Conservation (phyloP, 1,284 basidiomycete genomes). For the Sanguinoderma infundibulare region DNA sequence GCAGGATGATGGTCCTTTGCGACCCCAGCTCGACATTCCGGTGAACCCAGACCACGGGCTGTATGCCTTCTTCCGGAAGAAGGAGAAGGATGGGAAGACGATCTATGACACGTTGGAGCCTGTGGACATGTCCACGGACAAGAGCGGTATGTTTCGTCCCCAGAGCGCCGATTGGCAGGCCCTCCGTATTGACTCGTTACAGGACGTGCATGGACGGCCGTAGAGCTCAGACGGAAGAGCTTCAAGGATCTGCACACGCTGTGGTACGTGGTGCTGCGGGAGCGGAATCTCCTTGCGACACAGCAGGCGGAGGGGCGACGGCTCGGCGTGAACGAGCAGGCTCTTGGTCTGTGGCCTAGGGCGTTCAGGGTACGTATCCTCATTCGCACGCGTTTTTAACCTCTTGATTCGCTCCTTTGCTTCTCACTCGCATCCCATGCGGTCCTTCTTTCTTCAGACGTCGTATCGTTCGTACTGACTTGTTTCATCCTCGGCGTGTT, state of each 20-base stretch:
- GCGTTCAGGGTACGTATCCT: constrained; percentile 19
- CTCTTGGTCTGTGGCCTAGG: constrained; percentile 17
- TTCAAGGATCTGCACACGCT: constrained; percentile 92
- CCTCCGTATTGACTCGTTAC: constrained; percentile 1
- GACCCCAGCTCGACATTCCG: constrained; percentile 48
- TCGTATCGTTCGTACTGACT: not conserved
- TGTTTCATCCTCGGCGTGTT: not conserved
- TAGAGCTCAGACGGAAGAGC: constrained; percentile 86
- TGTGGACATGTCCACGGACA: constrained; percentile 43
- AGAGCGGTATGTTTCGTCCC: constrained; percentile 37
- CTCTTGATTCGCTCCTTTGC: not conserved
- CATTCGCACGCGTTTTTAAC: not conserved
- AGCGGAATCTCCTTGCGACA: constrained; percentile 89
- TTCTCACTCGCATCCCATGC: not conserved
- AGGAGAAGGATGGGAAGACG: constrained; percentile 41
- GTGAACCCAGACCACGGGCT: constrained; percentile 69
- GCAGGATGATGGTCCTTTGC: constrained; percentile 33
- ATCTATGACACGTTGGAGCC: constrained; percentile 50
- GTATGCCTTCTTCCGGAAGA: constrained; percentile 74
- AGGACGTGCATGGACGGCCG: constrained; percentile 85
- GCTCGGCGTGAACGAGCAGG: constrained; percentile 42
- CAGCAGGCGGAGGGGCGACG: constrained; percentile 80
- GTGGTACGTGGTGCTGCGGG: constrained; percentile 89
- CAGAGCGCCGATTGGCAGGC: constrained; percentile 30
- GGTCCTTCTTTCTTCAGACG: not conserved